These are phyloP conservation scores for Daldinia loculata DNA, from an alignment of 495 filamentous ascomycete species.

Conservation along the genomic window DNA sequence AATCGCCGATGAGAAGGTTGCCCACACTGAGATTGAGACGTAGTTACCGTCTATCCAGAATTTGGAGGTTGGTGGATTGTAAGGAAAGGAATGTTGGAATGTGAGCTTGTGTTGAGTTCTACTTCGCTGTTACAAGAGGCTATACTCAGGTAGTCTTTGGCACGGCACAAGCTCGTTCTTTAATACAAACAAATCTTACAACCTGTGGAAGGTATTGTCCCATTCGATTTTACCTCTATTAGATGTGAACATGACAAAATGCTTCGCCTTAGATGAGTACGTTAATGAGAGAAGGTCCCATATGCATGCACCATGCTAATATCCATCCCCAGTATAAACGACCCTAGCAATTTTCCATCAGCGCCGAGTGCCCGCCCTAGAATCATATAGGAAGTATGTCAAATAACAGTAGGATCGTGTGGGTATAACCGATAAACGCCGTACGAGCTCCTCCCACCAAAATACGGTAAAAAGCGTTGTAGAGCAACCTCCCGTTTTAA, in stretches of 20 bases:
- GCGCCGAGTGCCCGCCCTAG: neutral
- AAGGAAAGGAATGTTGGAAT: neutral
- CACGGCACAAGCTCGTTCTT: neutral
- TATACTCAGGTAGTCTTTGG: neutral
- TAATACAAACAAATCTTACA: neutral
- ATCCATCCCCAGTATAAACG: neutral
- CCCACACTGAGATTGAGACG: conserved; percentile 25
- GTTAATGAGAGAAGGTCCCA: conserved; percentile 2
- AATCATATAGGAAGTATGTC: neutral
- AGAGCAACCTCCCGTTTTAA: neutral
- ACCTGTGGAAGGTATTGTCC: neutral
- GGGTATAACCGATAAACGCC: conserved; percentile 23
- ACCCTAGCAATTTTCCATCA: conserved; percentile 1
- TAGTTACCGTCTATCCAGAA: neutral
- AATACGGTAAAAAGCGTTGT: neutral
- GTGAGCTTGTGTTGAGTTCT: neutral
- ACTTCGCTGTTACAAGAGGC: neutral
- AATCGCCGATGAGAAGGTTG: conserved; percentile 43
- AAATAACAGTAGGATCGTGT: neutral
- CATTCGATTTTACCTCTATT: neutral
- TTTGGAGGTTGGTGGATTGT: neutral
- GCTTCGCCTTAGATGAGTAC: conserved; percentile 16
- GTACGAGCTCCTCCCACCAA: conserved; percentile 1
- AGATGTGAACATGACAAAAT: neutral
- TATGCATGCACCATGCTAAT: conserved; percentile 16